Conservation (phyloP, 2,329 filamentous ascomycete species). For the Calonectria naviculata region DNA sequence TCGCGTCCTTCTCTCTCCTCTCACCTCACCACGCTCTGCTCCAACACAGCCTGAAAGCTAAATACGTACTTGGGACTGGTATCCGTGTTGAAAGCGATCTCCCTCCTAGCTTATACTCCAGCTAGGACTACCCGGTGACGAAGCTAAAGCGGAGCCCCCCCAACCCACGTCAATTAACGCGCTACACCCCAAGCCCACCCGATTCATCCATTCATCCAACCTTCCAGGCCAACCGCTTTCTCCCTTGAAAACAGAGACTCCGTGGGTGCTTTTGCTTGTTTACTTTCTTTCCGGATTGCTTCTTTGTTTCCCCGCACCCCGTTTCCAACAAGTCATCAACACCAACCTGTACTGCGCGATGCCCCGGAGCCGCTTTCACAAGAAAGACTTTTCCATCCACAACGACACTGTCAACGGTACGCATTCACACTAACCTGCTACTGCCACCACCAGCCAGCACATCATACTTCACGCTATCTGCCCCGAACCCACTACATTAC, state of each 20-base stretch:
- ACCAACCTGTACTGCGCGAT: conserved; percentile 34
- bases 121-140: background rate
- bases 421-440: conserved; percentile 7
- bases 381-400: conserved; percentile 49
- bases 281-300: background rate
- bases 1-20: background rate
- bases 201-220: conserved; percentile 13
- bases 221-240: conserved; percentile 18
- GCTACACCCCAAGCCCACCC: conserved; percentile 20
- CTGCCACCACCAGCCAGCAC: background rate
- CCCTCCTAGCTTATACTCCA: background rate
- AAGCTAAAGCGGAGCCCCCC: conserved; percentile 5
- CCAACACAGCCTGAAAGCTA: background rate
- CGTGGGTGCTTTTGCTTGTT: conserved; percentile 9
- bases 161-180: conserved; percentile 24
- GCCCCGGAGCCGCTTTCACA: conserved; percentile 46
- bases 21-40: background rate
- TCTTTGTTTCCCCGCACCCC: background rate
- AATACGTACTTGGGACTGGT: background rate
- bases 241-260: conserved; percentile 19
- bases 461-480: background rate
- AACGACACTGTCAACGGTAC: conserved; percentile 43
- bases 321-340: background rate
- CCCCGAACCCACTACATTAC: background rate
- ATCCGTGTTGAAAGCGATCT: background rate